Conservation (phyloP, 768 basidiomycete species). For the Psilocybe subaeruginosa region DNA sequence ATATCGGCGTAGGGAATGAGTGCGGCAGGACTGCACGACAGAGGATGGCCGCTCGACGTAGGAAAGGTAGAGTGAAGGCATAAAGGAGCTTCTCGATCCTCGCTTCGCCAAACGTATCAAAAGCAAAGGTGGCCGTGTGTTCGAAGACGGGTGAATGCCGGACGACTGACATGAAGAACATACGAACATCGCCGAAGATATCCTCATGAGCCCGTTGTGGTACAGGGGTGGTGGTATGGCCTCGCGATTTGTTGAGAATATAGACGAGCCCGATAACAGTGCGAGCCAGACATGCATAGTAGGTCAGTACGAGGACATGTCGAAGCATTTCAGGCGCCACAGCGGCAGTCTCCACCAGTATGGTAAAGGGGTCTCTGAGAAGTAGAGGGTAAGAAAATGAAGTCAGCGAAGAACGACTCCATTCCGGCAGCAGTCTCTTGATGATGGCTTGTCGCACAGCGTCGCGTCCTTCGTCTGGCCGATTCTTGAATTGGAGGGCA, state of each 20-base stretch:
- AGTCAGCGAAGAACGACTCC: constrained; percentile 84
- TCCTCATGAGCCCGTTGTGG: constrained; percentile 59
- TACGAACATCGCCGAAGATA: constrained; percentile 82
- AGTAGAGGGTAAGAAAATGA: constrained; percentile 86
- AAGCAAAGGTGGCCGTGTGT: constrained; percentile 78
- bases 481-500: constrained; percentile 66
- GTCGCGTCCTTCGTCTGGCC: constrained; percentile 76
- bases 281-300: constrained; percentile 89
- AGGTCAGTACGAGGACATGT: constrained; percentile 85
- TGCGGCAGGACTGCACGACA: constrained; percentile 74
- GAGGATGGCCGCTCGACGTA: constrained; percentile 85
- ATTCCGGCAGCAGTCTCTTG: constrained; percentile 88
- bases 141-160: constrained; percentile 89
- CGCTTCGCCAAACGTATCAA: constrained; percentile 81
- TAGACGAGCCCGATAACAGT: constrained; percentile 87
- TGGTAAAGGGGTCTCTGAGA: constrained; percentile 86
- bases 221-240: constrained; percentile 47
- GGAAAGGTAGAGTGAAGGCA: constrained; percentile 88
- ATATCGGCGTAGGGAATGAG: constrained; percentile 57
- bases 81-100: constrained; percentile 87
- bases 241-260: constrained; percentile 73
- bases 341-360: constrained; percentile 88
- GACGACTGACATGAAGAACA: constrained; percentile 91
- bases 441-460: constrained; percentile 84
- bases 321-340: constrained; percentile 89